phyloP scores from a whole-genome alignment of 768 basidiomycete species.

The Rubroboletus satanas region DNA sequence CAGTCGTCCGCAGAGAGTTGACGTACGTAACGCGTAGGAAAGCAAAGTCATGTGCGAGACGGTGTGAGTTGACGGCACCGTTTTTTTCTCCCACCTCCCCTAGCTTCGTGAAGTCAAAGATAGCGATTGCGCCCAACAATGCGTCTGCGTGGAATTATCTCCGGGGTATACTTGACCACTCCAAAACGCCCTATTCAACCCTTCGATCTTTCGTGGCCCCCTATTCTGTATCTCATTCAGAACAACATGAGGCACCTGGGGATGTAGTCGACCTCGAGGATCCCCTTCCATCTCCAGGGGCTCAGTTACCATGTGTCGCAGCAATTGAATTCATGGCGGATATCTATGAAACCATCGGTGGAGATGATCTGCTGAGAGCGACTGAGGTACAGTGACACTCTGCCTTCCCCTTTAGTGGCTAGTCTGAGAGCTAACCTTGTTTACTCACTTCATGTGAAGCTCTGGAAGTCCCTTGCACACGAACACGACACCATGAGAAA shows the following conservation, averaged over 20 bases:
- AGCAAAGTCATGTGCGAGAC: background rate
- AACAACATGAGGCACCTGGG: slow-evolving; percentile 29
- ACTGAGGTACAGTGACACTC: slow-evolving; percentile 39
- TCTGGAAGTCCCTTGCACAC: slow-evolving; percentile 67
- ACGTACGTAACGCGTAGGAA: slow-evolving; percentile 47
- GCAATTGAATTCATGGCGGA: slow-evolving; percentile 89
- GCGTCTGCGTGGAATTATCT: slow-evolving; percentile 97
- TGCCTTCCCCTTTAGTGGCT: background rate
- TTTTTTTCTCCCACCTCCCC: background rate
- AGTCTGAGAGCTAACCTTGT: slow-evolving; percentile 8
- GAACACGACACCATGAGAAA: slow-evolving; percentile 73
- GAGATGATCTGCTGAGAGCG: slow-evolving; percentile 44
- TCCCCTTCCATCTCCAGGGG: slow-evolving; percentile 58
- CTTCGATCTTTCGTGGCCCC: slow-evolving; percentile 59
- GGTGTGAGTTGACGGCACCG: background rate
- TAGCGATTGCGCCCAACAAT: slow-evolving; percentile 88
- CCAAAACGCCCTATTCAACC: slow-evolving; percentile 52
- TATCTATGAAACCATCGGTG: slow-evolving; percentile 56
- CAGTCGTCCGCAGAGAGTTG: slow-evolving; percentile 64
- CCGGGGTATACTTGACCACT: slow-evolving; percentile 71
- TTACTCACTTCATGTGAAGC: slow-evolving; percentile 36
- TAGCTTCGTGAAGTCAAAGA: slow-evolving; percentile 80
- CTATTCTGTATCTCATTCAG: slow-evolving; percentile 46
- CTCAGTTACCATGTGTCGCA: slow-evolving; percentile 70
- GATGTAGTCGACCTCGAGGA: slow-evolving; percentile 70